Conservation (phyloP, 768 basidiomycete genomes). For the Boletus subparvulus region DNA sequence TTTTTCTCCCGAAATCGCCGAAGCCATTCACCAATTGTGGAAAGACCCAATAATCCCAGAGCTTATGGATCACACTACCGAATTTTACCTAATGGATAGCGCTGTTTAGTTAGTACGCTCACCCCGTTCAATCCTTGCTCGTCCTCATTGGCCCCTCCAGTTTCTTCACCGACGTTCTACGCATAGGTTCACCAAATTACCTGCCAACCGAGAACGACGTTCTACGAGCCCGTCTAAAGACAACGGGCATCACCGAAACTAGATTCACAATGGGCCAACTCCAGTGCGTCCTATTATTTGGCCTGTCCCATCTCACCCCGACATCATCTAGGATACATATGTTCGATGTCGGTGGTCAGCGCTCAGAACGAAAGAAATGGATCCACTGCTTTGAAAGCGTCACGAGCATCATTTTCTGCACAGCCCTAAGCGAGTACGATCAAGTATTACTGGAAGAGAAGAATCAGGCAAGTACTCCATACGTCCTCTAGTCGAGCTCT, state of each 20-base stretch:
- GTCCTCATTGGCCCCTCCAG: constrained; percentile 36
- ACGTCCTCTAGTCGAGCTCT: background rate
- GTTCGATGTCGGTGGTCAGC: constrained; percentile 81
- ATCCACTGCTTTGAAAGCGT: constrained; percentile 80
- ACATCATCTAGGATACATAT: constrained; percentile 49
- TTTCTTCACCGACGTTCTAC: constrained; percentile 83
- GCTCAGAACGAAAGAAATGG: constrained; percentile 82
- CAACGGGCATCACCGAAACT: constrained; percentile 89
- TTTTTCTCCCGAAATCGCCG: constrained; percentile 64
- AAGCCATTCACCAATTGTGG: constrained; percentile 68
- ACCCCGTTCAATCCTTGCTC: background rate
- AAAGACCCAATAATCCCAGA: constrained; percentile 59
- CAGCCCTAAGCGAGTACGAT: constrained; percentile 73
- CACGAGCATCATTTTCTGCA: constrained; percentile 77
- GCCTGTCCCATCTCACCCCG: background rate
- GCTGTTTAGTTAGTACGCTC: constrained; percentile 70
- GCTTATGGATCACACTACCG: constrained; percentile 57
- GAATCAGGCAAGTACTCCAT: constrained; percentile 25
- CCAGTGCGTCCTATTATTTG: constrained; percentile 40
- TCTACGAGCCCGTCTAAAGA: constrained; percentile 84
- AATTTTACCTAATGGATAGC: constrained; percentile 96
- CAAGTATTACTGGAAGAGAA: constrained; percentile 66
- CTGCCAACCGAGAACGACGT: constrained; percentile 86
- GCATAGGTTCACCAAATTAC: constrained; percentile 81
- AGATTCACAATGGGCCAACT: constrained; percentile 69